These are phyloP conservation scores for Oidiodendron maius DNA, from an alignment of 495 filamentous ascomycete genomes.

Conservation along the genomic window DNA sequence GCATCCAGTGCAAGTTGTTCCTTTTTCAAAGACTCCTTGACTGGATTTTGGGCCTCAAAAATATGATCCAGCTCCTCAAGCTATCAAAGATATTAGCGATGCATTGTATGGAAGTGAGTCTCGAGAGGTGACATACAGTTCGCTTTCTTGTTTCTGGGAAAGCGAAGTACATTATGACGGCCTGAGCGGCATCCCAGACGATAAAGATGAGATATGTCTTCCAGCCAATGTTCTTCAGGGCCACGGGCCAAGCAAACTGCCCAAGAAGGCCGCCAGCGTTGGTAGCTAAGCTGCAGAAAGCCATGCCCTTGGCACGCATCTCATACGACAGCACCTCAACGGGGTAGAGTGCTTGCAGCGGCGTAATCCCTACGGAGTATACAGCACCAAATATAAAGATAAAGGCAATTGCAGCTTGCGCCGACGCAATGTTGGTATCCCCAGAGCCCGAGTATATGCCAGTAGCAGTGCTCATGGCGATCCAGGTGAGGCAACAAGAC, in stretches of 20 bases:
- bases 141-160: slow-evolving; percentile 25
- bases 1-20: slow-evolving; percentile 32
- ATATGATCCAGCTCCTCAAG: slow-evolving; percentile 65
- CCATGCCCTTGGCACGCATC: slow-evolving; percentile 59
- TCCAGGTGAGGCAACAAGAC: slow-evolving; percentile 44
- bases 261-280: slow-evolving; percentile 40
- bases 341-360: slow-evolving; percentile 63
- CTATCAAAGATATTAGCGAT: too few species aligned
- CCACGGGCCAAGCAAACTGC: slow-evolving; percentile 34
- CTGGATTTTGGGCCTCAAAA: slow-evolving; percentile 52
- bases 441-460: slow-evolving; percentile 34
- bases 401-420: slow-evolving; percentile 47
- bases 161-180: slow-evolving; percentile 20
- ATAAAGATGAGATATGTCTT: slow-evolving; percentile 34
- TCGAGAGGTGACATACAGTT: slow-evolving; percentile 15
- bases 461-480: slow-evolving; percentile 48
- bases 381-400: slow-evolving; percentile 65
- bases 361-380: slow-evolving; percentile 60
- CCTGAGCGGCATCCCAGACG: slow-evolving; percentile 21
- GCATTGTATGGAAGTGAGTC: slow-evolving; percentile 13
- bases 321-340: slow-evolving; percentile 58
- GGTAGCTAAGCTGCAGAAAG: slow-evolving; percentile 34
- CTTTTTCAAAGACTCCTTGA: slow-evolving; percentile 47
- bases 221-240: slow-evolving; percentile 32
- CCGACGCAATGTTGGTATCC: slow-evolving; percentile 41